Conservation (phyloP, 208 protist species). For the Wallacemonas sp. region DNA sequence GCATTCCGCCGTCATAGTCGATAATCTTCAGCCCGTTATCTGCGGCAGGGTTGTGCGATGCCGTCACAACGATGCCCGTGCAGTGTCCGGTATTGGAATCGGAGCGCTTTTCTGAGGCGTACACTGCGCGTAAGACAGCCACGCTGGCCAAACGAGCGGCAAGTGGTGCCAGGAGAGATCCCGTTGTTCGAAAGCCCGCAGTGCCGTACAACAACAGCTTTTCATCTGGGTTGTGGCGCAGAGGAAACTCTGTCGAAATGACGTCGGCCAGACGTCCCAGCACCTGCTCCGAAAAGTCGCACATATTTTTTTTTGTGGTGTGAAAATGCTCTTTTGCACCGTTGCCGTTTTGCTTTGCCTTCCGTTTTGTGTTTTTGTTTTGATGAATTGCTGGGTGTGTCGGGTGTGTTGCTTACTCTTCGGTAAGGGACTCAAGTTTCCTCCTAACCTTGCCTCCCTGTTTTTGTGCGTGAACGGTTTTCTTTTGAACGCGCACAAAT, state of each 20-base stretch:
- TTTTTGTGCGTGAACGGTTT: no score
- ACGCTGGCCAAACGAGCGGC: slow-evolving; percentile 62
- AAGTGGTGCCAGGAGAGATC: slow-evolving; percentile 42
- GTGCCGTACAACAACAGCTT: slow-evolving; percentile 66
- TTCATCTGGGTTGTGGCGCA: slow-evolving; percentile 30
- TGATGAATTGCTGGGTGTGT: no score
- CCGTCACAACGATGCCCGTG: slow-evolving; percentile 83
- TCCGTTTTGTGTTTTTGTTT: no score
- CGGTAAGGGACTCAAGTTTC: no score
- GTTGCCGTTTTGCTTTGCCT: no score
- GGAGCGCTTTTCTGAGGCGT: slow-evolving; percentile 13
- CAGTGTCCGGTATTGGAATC: slow-evolving; percentile 4
- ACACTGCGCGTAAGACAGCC: slow-evolving; percentile 48
- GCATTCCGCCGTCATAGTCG: slow-evolving; percentile 77
- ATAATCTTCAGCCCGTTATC: slow-evolving; percentile 93
- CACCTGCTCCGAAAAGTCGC: slow-evolving; percentile 5
- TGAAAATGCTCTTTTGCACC: no score
- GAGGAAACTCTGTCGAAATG: slow-evolving; percentile 36
- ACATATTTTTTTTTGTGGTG: not conserved
- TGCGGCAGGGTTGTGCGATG: slow-evolving; percentile 78
- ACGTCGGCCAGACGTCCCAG: not conserved
- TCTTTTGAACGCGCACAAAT: no score
- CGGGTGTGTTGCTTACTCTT: no score
- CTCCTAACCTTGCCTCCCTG: no score
- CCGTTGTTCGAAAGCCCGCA: slow-evolving; percentile 68